Evolutionary conservation across 1,284 basidiomycete genomes (phyloP).

Genomic region (Rhodofomes roseus): DNA sequence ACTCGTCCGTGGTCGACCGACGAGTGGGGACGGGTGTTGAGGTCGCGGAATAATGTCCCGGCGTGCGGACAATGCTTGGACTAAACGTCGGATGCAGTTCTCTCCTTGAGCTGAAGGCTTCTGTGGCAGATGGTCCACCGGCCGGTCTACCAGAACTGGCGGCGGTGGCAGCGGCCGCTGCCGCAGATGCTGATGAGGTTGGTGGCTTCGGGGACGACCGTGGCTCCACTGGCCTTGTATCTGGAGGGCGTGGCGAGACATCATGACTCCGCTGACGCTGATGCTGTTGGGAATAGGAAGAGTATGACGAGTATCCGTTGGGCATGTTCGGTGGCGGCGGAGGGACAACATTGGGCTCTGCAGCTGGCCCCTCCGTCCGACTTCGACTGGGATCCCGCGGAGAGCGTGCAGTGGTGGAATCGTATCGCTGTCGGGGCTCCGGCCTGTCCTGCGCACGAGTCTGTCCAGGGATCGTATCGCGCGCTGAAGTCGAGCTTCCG

Average conservation of each 20-base stretch:
- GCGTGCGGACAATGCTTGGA: slow-evolving; percentile 59
- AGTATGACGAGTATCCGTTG: slow-evolving; percentile 14
- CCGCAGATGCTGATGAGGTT: slow-evolving; percentile 10
- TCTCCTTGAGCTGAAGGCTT: slow-evolving; percentile 40
- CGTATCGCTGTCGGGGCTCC: not conserved
- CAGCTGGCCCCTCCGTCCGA: not conserved
- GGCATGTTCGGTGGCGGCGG: not conserved
- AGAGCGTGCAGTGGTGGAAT: not conserved
- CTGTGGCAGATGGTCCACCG: slow-evolving; percentile 17
- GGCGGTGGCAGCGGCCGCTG: slow-evolving; percentile 8
- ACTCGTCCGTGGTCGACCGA: slow-evolving; percentile 10
- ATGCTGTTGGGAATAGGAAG: slow-evolving; percentile 15
- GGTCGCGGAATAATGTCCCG: slow-evolving; percentile 43
- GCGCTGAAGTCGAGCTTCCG: not conserved
- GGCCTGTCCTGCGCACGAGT: not conserved
- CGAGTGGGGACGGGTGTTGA: slow-evolving; percentile 13
- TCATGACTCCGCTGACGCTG: slow-evolving; percentile 11
- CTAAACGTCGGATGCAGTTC: slow-evolving; percentile 65
- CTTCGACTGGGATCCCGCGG: not conserved
- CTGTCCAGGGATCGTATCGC: not conserved
- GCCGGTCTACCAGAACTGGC: not conserved
- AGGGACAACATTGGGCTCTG: not conserved
- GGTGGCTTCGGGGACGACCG: slow-evolving; percentile 6
- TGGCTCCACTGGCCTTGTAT: slow-evolving; percentile 2
- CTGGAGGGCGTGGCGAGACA: slow-evolving; percentile 10